phyloP scores from a whole-genome alignment of 495 filamentous ascomycete genomes.

The Xanthoparmelia taractica region DNA sequence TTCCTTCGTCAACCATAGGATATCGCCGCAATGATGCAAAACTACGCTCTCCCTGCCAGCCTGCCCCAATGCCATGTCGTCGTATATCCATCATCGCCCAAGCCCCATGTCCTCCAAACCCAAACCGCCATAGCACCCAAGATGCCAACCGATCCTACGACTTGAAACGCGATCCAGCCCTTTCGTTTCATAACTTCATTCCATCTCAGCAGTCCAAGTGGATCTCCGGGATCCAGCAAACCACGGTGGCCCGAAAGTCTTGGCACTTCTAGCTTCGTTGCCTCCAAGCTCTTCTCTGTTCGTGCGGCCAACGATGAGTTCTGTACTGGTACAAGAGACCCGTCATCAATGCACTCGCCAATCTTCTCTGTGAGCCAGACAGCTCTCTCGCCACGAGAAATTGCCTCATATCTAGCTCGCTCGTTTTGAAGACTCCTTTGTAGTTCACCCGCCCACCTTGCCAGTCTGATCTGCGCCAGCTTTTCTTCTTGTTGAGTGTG shows the following conservation, averaged over 20 bases:
- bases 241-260: slow-evolving; percentile 22
- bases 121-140: slow-evolving; percentile 67
- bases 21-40: not conserved
- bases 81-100: slow-evolving; percentile 6
- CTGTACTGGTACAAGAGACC: slow-evolving; percentile 51
- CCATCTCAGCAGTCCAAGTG: slow-evolving; percentile 65
- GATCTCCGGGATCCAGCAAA: slow-evolving; percentile 53
- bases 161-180: slow-evolving; percentile 64
- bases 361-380: slow-evolving; percentile 72
- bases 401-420: slow-evolving; percentile 62
- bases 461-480: slow-evolving; percentile 70
- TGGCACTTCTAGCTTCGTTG: not conserved
- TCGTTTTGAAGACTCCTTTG: slow-evolving; percentile 79
- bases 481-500: slow-evolving; percentile 64
- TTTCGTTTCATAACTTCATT: slow-evolving; percentile 57
- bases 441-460: slow-evolving; percentile 85
- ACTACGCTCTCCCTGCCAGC: slow-evolving; percentile 10
- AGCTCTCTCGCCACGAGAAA: slow-evolving; percentile 64
- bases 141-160: slow-evolving; percentile 68
- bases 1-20: slow-evolving; percentile 10
- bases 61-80: slow-evolving; percentile 9
- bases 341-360: slow-evolving; percentile 66
- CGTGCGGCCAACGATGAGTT: slow-evolving; percentile 32
- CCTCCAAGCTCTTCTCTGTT: not conserved
- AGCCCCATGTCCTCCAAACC: slow-evolving; percentile 42